phyloP scores from a whole-genome alignment of 352 stramenopile species.

The Phytophthora agathidicida region DNA sequence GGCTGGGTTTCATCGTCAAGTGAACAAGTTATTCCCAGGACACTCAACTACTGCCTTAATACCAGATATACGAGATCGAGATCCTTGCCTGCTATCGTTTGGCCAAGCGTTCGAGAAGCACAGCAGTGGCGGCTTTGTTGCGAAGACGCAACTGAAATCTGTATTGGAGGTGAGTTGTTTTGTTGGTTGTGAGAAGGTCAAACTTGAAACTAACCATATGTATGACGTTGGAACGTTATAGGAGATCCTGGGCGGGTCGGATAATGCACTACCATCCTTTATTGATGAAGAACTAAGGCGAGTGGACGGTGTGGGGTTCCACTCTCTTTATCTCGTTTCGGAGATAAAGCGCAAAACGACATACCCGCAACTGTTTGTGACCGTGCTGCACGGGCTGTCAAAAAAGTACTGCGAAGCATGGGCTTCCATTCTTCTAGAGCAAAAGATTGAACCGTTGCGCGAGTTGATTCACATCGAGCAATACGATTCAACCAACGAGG shows the following conservation, averaged over 20 bases:
- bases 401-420: conserved; percentile 75
- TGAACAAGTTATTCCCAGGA: conserved; percentile 59
- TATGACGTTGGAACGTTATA: conserved; percentile 18
- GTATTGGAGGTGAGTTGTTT: conserved; percentile 45
- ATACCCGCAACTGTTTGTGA: conserved; percentile 60
- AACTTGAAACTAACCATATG: not conserved
- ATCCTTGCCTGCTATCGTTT: conserved; percentile 7
- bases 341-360: conserved; percentile 46
- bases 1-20: conserved; percentile 49
- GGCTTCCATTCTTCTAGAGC: conserved; percentile 53
- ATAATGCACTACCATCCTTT: conserved; percentile 36
- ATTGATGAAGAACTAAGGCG: conserved; percentile 67
- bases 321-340: conserved; percentile 63
- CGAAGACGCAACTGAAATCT: conserved; percentile 22
- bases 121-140: conserved; percentile 27
- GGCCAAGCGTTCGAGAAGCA: conserved; percentile 38
- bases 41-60: conserved; percentile 18
- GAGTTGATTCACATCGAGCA: conserved; percentile 69
- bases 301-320: conserved; percentile 47
- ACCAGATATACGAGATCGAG: conserved; percentile 30
- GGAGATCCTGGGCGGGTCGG: conserved; percentile 16
- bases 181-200: not conserved
- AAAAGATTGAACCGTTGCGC: conserved; percentile 73
- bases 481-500: conserved; percentile 80
- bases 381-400: conserved; percentile 56